Evolutionary conservation across 2,329 filamentous ascomycete genomes (phyloP), one percentile per base, ranked within the genome.

Genomic region (Domatiomyces catenatus): DNA sequence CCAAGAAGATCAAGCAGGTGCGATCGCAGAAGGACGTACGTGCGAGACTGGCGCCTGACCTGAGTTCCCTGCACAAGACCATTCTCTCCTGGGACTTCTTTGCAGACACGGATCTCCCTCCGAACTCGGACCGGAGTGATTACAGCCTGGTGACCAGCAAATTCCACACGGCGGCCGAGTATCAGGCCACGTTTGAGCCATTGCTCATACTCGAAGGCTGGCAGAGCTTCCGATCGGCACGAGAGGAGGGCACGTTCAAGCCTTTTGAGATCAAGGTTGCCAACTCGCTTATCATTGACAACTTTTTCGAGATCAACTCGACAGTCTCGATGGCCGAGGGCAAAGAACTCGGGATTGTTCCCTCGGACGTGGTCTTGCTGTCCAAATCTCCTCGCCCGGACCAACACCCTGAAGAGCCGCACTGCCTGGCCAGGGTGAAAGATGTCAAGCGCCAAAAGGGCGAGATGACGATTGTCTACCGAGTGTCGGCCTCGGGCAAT

Each of bases 51-150:
- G 84, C 89, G 28, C 92, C 93, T 6, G 86, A 93, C 57, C 83
- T 98, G 68, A 83, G 87, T 39, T 75, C 79, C 15, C 70, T 98
- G 26, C 92, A 96, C 64, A 82, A 84, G 60, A 83, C 83, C 17
- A 87, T 98, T 48, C 77, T 98, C 2, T 78, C 84, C 50, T 98
- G 92, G 92, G 86, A 98, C 58, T 94, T 93, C 58, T 98, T 95
- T 66, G 85, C 94, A 61, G 72, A 80, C 45, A 87, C 88, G 24
- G 86, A 89, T 61, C 84, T 89, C 52, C 92, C 92, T 5, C 89
- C 92, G 0, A 77, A 75, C 51, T 74, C 75, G 5, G 82, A 79
- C 48, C 79, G 79, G 15, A 80, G 81, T 46, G 75, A 79, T 44
- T 94, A 90, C 62, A 79, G 75, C 46, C 73, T 79, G 49, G 90